These are phyloP conservation scores for Stephanodiscus minutulus DNA, from an alignment of 108 stramenopile species.

Conservation along the genomic window DNA sequence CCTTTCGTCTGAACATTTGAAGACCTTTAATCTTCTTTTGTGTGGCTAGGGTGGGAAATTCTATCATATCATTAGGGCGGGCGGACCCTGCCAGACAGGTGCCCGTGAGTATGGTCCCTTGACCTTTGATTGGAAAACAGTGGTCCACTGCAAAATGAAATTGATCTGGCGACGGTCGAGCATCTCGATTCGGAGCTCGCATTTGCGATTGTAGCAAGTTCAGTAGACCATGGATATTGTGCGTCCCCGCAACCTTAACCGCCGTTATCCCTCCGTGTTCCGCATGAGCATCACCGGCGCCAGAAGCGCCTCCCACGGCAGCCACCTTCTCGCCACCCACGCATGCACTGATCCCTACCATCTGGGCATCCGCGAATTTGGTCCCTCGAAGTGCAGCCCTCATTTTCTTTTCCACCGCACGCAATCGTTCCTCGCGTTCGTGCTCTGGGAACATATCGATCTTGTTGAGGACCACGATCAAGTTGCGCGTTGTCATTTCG, in stretches of 20 bases:
- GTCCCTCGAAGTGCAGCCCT: slow-evolving; percentile 60
- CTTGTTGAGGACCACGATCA: slow-evolving; percentile 94
- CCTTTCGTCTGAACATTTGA: slow-evolving; percentile 95
- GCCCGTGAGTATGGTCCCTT: slow-evolving; percentile 98
- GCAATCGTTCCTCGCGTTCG: slow-evolving; percentile 65
- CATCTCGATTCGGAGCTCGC: slow-evolving; percentile 66
- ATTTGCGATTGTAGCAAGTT: slow-evolving; percentile 60
- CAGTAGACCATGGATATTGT: slow-evolving; percentile 72
- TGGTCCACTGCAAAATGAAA: slow-evolving; percentile 94
- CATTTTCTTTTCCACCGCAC: slow-evolving; percentile 66
- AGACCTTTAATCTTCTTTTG: slow-evolving; percentile 95
- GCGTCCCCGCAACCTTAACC: slow-evolving; percentile 42
- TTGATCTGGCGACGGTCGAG: slow-evolving; percentile 37
- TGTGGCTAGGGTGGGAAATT: slow-evolving; percentile 86
- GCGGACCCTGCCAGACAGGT: slow-evolving; percentile 86
- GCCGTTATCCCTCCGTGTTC: slow-evolving; percentile 1
- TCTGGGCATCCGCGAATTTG: slow-evolving; percentile 75
- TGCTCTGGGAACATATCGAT: slow-evolving; percentile 83
- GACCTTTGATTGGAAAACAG: slow-evolving; percentile 95
- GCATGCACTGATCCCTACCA: slow-evolving; percentile 87
- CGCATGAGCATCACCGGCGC: slow-evolving; percentile 1
- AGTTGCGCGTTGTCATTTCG: slow-evolving; percentile 87
- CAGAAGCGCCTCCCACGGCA: slow-evolving; percentile 48
- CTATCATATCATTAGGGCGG: slow-evolving; percentile 88
- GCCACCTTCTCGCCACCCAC: slow-evolving; percentile 94